Conservation (phyloP, 2,329 filamentous ascomycete genomes). For the Colletotrichum lini region DNA sequence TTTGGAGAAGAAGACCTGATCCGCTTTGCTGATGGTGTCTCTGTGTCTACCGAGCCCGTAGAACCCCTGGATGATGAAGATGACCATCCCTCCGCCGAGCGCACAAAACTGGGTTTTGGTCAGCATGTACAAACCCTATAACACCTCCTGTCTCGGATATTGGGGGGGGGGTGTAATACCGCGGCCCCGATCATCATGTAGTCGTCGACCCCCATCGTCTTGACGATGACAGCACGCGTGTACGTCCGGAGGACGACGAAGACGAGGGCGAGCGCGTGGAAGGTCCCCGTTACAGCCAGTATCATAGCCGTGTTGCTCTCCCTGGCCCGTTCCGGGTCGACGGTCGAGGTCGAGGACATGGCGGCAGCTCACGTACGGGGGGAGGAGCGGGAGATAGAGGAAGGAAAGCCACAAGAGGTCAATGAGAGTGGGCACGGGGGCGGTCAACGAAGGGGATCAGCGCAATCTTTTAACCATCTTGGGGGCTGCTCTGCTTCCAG, state of each 20-base stretch:
- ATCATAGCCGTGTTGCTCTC: slow-evolving; percentile 48
- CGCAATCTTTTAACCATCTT: slow-evolving; percentile 27
- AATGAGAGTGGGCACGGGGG: slow-evolving; percentile 8
- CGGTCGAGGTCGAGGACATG: slow-evolving; percentile 20
- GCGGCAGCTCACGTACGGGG: background rate
- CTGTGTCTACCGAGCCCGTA: slow-evolving; percentile 64
- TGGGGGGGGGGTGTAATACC: slow-evolving; percentile 42
- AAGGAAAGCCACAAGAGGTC: background rate
- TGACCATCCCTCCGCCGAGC: slow-evolving; percentile 46
- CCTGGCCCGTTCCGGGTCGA: slow-evolving; percentile 44
- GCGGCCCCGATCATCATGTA: slow-evolving; percentile 47
- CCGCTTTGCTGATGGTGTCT: slow-evolving; percentile 51
- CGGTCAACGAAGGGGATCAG: slow-evolving; percentile 2
- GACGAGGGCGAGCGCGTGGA: slow-evolving; percentile 46
- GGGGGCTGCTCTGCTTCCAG: background rate
- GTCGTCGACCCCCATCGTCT: slow-evolving; percentile 49
- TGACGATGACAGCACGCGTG: slow-evolving; percentile 43
- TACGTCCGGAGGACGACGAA: slow-evolving; percentile 43
- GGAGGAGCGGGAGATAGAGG: background rate
- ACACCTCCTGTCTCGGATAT: too few relatives aligned
- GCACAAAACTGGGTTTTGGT: slow-evolving; percentile 47
- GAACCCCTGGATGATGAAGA: slow-evolving; percentile 59
- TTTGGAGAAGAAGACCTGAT: slow-evolving; percentile 55
- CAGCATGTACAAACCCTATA: background rate
- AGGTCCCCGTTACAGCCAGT: slow-evolving; percentile 43